Percentiles rank a stretch among this genome's conserved stretches.
These are phyloP conservation scores for Diutina ranongensis DNA, from an alignment of 1,139 yeast genomes.

Conservation along the genomic window DNA sequence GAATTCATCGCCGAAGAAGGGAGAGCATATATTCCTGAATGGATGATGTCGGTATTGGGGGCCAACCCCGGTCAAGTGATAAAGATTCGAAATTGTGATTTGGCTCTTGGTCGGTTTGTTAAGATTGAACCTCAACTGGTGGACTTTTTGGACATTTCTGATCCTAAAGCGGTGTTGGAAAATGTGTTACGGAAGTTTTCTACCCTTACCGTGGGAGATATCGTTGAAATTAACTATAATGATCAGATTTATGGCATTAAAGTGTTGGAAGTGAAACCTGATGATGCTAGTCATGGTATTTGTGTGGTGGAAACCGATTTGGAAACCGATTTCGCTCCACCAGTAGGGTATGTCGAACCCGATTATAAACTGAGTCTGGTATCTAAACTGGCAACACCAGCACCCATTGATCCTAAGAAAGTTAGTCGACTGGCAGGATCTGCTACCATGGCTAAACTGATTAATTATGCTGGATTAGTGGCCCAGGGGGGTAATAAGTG, in stretches of 20 bases:
- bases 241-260: slow-evolving; percentile 69
- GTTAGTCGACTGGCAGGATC: slow-evolving; percentile 36
- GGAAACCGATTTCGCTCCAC: slow-evolving; percentile 97
- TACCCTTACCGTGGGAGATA: slow-evolving; percentile 75
- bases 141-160: slow-evolving; percentile 85
- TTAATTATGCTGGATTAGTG: slow-evolving; percentile 55
- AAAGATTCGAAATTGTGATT: slow-evolving; percentile 63
- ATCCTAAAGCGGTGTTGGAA: slow-evolving; percentile 94
- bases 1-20: slow-evolving; percentile 98
- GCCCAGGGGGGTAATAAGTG: slow-evolving; percentile 42
- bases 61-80: slow-evolving; percentile 71
- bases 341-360: slow-evolving; percentile 95
- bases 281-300: slow-evolving; percentile 47
- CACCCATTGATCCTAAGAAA: slow-evolving; percentile 23
- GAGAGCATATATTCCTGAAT: slow-evolving; percentile 83
- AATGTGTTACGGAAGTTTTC: slow-evolving; percentile 84
- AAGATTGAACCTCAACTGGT: slow-evolving; percentile 92
- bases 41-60: slow-evolving; percentile 84
- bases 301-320: slow-evolving; percentile 96
- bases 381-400: slow-evolving; percentile 21
- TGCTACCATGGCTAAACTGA: slow-evolving; percentile 73
- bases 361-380: slow-evolving; percentile 33
- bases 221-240: slow-evolving; percentile 79
- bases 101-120: slow-evolving; percentile 80
- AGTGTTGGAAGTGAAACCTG: slow-evolving; percentile 84